A percentile compares a stretch with the other conserved stretches of the same genome.
Conservation (phyloP, 2,329 filamentous ascomycete species). For the Hypoxylon sp. region DNA sequence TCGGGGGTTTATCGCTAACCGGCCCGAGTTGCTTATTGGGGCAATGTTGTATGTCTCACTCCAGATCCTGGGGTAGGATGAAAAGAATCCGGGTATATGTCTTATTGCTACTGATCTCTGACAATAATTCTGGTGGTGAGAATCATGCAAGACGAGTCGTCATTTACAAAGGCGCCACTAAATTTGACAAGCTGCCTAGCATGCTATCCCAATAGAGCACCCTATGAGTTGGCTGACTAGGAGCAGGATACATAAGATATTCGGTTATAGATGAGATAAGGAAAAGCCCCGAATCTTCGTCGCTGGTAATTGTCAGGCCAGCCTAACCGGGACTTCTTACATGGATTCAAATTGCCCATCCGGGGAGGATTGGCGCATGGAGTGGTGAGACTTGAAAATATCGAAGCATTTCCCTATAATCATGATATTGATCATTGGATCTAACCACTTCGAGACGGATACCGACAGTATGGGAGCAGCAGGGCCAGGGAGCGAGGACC, state of each 20-base stretch:
- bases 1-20: background rate
- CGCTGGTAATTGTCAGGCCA: constrained; percentile 1
- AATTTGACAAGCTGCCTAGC: background rate
- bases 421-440: constrained; percentile 22
- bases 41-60: background rate
- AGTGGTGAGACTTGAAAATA: constrained; percentile 16
- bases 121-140: background rate
- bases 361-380: constrained; percentile 15
- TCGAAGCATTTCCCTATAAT: constrained; percentile 2
- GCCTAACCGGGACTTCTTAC: constrained; percentile 2
- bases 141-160: background rate
- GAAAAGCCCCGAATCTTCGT: background rate
- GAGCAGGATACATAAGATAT: background rate
- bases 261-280: background rate
- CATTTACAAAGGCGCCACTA: constrained; percentile 1
- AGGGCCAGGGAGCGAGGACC: constrained; percentile 14
- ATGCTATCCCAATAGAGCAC: background rate
- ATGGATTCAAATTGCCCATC: background rate
- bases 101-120: background rate
- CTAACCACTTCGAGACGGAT: constrained; percentile 27
- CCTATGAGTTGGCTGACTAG: background rate
- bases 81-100: background rate
- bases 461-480: constrained; percentile 38
- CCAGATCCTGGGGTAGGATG: background rate
- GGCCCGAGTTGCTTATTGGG: background rate